These are phyloP conservation scores for Camelina laxa DNA, from an alignment of 345 rosid species.

Conservation along the genomic window DNA sequence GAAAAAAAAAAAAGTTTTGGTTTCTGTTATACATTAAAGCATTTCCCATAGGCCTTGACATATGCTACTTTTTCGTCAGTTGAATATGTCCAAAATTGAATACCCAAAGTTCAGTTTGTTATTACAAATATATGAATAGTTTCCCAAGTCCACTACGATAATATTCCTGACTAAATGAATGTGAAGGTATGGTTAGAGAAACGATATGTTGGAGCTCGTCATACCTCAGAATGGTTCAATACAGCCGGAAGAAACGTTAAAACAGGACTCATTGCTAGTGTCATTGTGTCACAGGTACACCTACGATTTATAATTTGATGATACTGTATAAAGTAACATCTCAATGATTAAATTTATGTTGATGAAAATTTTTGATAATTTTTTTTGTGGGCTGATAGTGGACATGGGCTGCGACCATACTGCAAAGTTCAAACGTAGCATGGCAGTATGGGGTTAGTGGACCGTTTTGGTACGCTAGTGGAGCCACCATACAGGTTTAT, in stretches of 20 bases:
- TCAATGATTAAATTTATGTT: neutral
- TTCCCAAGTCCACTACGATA: conserved; percentile 1
- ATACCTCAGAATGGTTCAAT: conserved; percentile 97
- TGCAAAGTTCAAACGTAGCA: conserved; percentile 96
- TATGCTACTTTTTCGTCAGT: no score
- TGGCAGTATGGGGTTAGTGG: conserved; percentile 96
- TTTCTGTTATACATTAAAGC: no score
- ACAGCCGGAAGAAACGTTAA: conserved; percentile 96
- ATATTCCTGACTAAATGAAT: neutral
- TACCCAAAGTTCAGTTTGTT: neutral
- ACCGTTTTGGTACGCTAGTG: conserved; percentile 98
- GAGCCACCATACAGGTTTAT: conserved; percentile 90
- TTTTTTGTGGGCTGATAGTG: conserved; percentile 49
- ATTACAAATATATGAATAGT: neutral
- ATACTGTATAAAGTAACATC: neutral
- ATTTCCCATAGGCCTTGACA: no score
- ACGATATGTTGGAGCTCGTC: conserved; percentile 80
- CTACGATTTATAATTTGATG: neutral
- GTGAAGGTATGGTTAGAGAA: conserved; percentile 81
- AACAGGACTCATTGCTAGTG: conserved; percentile 95
- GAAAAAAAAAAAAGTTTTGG: no score
- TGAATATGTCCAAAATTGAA: no score
- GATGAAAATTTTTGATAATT: conserved; percentile 4
- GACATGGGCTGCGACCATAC: conserved; percentile 99
- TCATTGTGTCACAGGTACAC: conserved; percentile 83